Evolutionary conservation across 192 early-diverging fungal species (phyloP).

Genomic region (Dimargaris cristalligena): DNA sequence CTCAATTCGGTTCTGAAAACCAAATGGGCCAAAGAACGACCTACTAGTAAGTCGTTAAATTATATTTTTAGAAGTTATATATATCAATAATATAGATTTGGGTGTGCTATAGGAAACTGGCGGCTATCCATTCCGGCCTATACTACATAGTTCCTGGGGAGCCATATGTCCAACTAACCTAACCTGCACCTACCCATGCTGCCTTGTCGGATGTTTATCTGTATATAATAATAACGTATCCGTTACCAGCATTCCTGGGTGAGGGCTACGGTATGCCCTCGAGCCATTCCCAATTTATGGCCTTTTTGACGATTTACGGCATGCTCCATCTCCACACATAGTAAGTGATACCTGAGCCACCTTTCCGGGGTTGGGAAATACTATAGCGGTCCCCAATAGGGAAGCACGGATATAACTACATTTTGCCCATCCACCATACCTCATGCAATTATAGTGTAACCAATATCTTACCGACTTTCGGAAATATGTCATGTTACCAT

Average conservation of each 20-base stretch:
- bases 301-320: slow-evolving; percentile 45
- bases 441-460: background rate
- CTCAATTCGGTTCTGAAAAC: slow-evolving; percentile 44
- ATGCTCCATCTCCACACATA: slow-evolving; percentile 32
- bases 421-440: slow-evolving; percentile 5
- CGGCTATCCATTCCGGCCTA: background rate
- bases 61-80: background rate
- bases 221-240: too few relatives aligned
- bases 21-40: slow-evolving; percentile 39
- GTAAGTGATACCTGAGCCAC: slow-evolving; percentile 16
- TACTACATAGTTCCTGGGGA: background rate
- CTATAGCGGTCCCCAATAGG: background rate
- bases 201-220: background rate
- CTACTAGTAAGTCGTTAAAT: slow-evolving; percentile 30
- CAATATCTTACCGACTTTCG: background rate
- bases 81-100: background rate
- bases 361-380: background rate
- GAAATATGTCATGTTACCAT: background rate
- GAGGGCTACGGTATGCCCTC: slow-evolving; percentile 76
- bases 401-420: background rate
- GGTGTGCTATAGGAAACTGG: background rate
- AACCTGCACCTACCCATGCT: background rate
- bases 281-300: slow-evolving; percentile 64
- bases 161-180: background rate
- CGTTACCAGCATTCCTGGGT: slow-evolving; percentile 47